These are phyloP conservation scores for Endogone sp. DNA, from an alignment of 192 early-diverging fungal species.

Conservation along the genomic window DNA sequence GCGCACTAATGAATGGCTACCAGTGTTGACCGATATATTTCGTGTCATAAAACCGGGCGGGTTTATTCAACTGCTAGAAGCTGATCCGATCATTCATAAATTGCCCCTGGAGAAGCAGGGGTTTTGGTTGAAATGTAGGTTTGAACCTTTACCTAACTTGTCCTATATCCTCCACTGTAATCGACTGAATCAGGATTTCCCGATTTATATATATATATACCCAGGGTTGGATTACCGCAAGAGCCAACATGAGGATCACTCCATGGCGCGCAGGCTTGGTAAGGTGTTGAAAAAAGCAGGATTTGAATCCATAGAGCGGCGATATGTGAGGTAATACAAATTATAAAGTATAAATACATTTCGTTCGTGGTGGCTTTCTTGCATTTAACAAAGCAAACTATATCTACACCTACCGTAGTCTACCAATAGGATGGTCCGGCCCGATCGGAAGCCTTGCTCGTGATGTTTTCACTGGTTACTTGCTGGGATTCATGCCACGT, in stretches of 20 bases:
- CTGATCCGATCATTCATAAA: background rate
- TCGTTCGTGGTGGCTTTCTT: background rate
- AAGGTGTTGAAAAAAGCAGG: background rate
- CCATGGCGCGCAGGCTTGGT: background rate
- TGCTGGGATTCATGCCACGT: background rate
- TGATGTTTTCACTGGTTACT: background rate
- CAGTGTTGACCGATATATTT: background rate
- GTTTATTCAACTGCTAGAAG: conserved; percentile 33
- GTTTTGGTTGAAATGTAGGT: background rate
- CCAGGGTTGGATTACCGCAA: background rate
- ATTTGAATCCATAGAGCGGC: background rate
- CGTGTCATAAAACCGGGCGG: conserved; percentile 37
- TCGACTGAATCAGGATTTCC: too few relatives aligned
- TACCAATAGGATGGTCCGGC: background rate
- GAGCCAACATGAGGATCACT: background rate
- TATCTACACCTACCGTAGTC: background rate
- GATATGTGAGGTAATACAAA: background rate
- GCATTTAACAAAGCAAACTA: background rate
- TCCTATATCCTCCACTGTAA: background rate
- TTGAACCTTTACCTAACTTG: background rate
- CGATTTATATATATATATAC: background rate
- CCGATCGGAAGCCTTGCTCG: background rate
- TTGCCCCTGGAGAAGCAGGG: background rate
- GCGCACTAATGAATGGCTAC: background rate
- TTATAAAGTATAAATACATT: background rate